Evolutionary conservation across 371 early-diverging fungal genomes (phyloP).

Genomic region (Parasitella parasitica): DNA sequence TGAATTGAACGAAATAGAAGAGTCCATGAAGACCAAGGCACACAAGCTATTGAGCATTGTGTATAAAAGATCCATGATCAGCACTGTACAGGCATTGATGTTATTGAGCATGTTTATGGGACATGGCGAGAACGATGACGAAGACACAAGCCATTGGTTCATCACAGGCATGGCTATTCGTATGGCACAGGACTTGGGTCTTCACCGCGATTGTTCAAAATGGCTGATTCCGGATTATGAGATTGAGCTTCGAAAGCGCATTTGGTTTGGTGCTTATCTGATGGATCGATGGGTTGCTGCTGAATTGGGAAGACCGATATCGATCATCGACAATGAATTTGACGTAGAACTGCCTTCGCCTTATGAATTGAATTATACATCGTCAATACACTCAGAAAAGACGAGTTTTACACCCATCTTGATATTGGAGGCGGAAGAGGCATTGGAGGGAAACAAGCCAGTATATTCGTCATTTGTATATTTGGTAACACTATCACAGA

Average conservation of each 20-base stretch:
- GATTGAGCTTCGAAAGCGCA: constrained; percentile 40
- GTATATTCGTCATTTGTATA: constrained; percentile 28
- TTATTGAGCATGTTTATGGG: constrained; percentile 33
- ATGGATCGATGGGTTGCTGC: constrained; percentile 45
- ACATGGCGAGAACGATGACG: constrained; percentile 21
- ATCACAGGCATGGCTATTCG: constrained; percentile 57
- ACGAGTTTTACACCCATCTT: constrained; percentile 14
- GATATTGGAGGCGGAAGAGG: constrained; percentile 24
- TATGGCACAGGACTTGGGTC: constrained; percentile 61
- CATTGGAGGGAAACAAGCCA: constrained; percentile 10
- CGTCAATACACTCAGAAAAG: background rate
- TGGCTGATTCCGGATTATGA: constrained; percentile 46
- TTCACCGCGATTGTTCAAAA: constrained; percentile 40
- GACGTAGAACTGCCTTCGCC: constrained; percentile 41
- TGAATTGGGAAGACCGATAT: constrained; percentile 32
- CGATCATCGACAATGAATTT: constrained; percentile 39
- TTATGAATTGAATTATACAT: constrained; percentile 25
- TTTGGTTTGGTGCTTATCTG: constrained; percentile 40
- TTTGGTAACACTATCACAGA: constrained; percentile 29
- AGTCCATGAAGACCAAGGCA: constrained; percentile 21
- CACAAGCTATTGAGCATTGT: constrained; percentile 20
- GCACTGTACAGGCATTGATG: constrained; percentile 40
- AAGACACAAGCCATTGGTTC: constrained; percentile 38
- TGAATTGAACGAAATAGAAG: constrained; percentile 8
- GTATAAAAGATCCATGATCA: constrained; percentile 35